Percentiles rank a stretch among this genome's conserved stretches.
Evolutionary conservation across 768 basidiomycete species (phyloP).

Genomic region (Pholiota conissans): DNA sequence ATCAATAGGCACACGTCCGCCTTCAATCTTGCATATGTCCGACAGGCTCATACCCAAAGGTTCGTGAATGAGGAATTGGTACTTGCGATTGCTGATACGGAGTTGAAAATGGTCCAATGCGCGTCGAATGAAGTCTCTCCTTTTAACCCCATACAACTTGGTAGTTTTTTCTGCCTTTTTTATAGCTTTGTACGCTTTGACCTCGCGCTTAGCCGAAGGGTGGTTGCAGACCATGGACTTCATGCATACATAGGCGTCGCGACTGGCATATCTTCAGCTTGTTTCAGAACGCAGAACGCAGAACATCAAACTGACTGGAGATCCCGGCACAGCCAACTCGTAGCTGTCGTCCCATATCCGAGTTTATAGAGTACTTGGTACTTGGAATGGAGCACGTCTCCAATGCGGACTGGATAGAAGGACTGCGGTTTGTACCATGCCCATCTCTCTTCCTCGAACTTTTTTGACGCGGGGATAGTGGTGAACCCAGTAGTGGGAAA

Average conservation of each 20-base stretch:
- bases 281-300: no score
- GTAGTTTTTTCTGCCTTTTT: no score
- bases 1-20: no score
- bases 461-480: background rate
- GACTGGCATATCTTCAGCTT: background rate
- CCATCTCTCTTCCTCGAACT: background rate
- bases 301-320: background rate
- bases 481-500: no score
- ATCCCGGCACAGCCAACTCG: background rate
- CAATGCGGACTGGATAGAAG: background rate
- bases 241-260: conserved; percentile 11
- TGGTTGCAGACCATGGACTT: conserved; percentile 9
- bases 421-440: background rate
- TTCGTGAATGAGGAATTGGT: no score
- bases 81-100: no score
- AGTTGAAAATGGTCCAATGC: no score
- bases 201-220: conserved; percentile 3
- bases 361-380: background rate
- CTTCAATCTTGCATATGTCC: no score
- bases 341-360: background rate
- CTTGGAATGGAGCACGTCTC: background rate
- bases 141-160: no score
- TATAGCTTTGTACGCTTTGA: conserved; percentile 2
- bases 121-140: no score
- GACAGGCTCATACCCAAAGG: no score